Conservation (phyloP, 2,329 filamentous ascomycete species). For the Neobulgaria alba region DNA sequence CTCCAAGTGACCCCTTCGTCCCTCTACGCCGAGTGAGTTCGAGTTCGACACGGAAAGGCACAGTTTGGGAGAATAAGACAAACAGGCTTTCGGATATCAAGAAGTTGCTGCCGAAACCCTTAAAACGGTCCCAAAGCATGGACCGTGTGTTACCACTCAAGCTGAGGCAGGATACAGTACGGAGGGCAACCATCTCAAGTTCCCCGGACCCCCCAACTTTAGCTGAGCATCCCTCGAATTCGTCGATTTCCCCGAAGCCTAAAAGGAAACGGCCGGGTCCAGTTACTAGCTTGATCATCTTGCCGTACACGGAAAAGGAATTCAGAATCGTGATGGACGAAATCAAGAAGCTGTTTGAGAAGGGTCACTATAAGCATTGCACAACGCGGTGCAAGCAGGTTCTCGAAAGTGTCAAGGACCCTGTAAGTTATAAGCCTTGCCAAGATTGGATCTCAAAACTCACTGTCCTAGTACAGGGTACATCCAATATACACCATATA, state of each 20-base stretch:
- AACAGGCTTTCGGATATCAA: no score
- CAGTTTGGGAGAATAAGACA: no score
- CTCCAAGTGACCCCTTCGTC: background rate
- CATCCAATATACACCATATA: constrained; percentile 26
- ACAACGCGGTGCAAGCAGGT: constrained; percentile 23
- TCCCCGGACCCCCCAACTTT: constrained; percentile 2
- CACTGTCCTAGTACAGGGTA: no score
- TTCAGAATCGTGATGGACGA: constrained; percentile 26
- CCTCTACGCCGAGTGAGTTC: background rate
- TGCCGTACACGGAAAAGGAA: constrained; percentile 22
- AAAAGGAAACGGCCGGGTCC: constrained; percentile 12
- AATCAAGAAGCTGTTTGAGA: constrained; percentile 23
- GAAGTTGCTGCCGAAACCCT: background rate
- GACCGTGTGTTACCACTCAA: constrained; percentile 1
- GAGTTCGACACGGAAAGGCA: background rate
- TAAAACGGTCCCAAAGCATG: constrained; percentile 1
- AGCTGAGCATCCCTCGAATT: background rate
- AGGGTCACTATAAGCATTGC: constrained; percentile 26
- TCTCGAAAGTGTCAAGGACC: constrained; percentile 22
- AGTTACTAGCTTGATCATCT: constrained; percentile 14
- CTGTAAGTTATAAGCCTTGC: constrained; percentile 18
- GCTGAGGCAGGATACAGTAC: background rate
- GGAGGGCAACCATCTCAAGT: constrained; percentile 1
- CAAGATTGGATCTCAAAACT: no score
- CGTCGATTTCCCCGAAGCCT: background rate